Base-by-base conservation (phyloP, 495 filamentous ascomycete genomes). In the Xylaria bambusicola region DNA sequence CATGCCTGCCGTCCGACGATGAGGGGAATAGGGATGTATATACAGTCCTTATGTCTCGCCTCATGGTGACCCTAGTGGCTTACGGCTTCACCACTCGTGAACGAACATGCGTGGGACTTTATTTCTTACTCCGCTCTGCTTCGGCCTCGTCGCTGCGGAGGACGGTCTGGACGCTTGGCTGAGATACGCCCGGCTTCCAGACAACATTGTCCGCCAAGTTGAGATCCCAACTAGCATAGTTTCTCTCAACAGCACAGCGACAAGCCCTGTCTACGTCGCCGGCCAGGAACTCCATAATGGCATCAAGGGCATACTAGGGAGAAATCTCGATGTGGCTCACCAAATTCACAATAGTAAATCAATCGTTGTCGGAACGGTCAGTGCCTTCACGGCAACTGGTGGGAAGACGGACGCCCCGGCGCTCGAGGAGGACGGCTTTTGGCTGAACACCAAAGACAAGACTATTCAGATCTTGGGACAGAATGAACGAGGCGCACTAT, bases 401-500 rank as follows among this genome's bases (percentile, higher is more conserved):
- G 73, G 75, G 35, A 48, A 66, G 12, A 42, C 55, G 6, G 63
- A 65, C 17, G 42, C 74, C 36, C 75, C 81, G 2, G 65, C 77
- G 12, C 74, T 89, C 5, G 75, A 75, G 23, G 77, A 82, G 60
- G 87, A 89, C 66, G 87, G 87, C 9, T 89, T 86, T 69, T 85
- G 79, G 76, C 76, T 90, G 20, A 77, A 66, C 58, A 77, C 70
- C 20, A 65, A 75, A 3, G 74, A 73, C 12, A 51, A 70, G 1
- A 71, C 63, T 0, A 78, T 88, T 33, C 71, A 78, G 29, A 89
- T 91, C 42, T 64, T 89, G 8, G 86, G 88, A 20, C 79, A 87
- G 62, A 89, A 87, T 64, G 83, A 86, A 61, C 82, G 86, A 9
- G 87, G 86, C 15, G 83, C 86, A 0, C 71, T 91, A 3, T 91